These are phyloP conservation scores for Elongisporangium senticosum DNA, from an alignment of 352 stramenopile species.

Conservation along the genomic window DNA sequence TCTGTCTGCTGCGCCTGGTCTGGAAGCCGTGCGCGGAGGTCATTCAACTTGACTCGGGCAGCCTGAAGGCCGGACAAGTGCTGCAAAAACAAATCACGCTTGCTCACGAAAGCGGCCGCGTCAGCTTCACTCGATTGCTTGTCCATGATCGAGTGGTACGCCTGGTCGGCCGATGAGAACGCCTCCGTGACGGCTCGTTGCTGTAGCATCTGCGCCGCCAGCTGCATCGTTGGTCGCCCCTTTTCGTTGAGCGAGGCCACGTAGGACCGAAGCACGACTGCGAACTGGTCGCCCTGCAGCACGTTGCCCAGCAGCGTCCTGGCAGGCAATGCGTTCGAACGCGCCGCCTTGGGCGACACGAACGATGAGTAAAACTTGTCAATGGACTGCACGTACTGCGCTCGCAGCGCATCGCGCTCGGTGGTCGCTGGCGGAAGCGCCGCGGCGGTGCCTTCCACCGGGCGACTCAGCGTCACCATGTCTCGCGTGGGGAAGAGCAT, in stretches of 20 bases:
- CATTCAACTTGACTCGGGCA: constrained; percentile 17
- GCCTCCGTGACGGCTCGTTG: constrained; percentile 26
- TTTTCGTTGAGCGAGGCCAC: constrained; percentile 34
- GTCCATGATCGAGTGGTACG: constrained; percentile 13
- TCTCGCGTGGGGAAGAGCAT: constrained; percentile 35
- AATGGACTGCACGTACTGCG: constrained; percentile 50
- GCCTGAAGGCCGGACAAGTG: constrained; percentile 25
- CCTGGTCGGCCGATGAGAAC: constrained; percentile 19
- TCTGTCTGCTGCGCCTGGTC: constrained; percentile 23
- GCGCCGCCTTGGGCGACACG: constrained; percentile 25
- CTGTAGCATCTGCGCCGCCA: constrained; percentile 33
- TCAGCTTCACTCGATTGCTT: constrained; percentile 3
- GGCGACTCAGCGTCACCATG: constrained; percentile 43
- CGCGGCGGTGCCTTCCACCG: constrained; percentile 26
- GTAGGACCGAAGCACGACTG: constrained; percentile 33
- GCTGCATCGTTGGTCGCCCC: constrained; percentile 37
- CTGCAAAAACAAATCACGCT: constrained; percentile 17
- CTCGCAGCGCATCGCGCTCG: constrained; percentile 27
- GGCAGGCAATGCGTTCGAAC: constrained; percentile 15
- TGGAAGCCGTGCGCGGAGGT: constrained; percentile 15
- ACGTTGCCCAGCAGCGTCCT: constrained; percentile 42
- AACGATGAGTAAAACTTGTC: constrained; percentile 41
- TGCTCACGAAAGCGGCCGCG: background rate
- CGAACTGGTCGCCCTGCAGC: constrained; percentile 32
- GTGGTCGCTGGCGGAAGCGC: constrained; percentile 7